phyloP scores from a whole-genome alignment of 805 yeast genomes.

The Teunomyces gatunensis region DNA sequence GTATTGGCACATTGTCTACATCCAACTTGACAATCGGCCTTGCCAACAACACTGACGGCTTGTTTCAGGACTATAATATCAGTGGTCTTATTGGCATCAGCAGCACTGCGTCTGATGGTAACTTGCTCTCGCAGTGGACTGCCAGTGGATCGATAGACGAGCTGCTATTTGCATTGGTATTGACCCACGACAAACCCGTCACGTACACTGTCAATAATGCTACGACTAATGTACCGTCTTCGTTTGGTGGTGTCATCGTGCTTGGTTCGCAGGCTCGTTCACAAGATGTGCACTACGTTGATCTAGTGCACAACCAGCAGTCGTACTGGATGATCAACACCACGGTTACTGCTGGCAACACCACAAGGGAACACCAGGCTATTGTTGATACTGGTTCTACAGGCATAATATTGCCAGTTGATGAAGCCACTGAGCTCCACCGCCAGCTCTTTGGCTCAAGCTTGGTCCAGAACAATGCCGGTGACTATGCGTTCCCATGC shows the following conservation, averaged over 20 bases:
- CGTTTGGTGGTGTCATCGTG: slow-evolving; percentile 24
- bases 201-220: slow-evolving; percentile 5
- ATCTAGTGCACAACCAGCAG: slow-evolving; percentile 29
- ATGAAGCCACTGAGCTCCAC: slow-evolving; percentile 55
- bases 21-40: slow-evolving; percentile 51
- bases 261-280: slow-evolving; percentile 26
- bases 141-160: slow-evolving; percentile 31
- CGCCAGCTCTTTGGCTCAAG: slow-evolving; percentile 40
- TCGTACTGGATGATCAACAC: slow-evolving; percentile 54
- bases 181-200: neutral
- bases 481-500: slow-evolving; percentile 61
- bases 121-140: slow-evolving; percentile 41
- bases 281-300: slow-evolving; percentile 39
- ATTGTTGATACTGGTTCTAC: slow-evolving; percentile 70
- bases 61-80: slow-evolving; percentile 50
- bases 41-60: slow-evolving; percentile 50
- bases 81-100: slow-evolving; percentile 64
- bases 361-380: slow-evolving; percentile 32
- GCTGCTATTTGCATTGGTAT: slow-evolving; percentile 36
- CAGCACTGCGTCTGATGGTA: slow-evolving; percentile 24
- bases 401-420: slow-evolving; percentile 51
- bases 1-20: slow-evolving; percentile 28
- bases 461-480: slow-evolving; percentile 52
- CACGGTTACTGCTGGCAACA: slow-evolving; percentile 26
- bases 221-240: slow-evolving; percentile 22